Evolutionary conservation across 2,329 filamentous ascomycete species (phyloP).

Genomic region (Iodosphaeria phyllophila): DNA sequence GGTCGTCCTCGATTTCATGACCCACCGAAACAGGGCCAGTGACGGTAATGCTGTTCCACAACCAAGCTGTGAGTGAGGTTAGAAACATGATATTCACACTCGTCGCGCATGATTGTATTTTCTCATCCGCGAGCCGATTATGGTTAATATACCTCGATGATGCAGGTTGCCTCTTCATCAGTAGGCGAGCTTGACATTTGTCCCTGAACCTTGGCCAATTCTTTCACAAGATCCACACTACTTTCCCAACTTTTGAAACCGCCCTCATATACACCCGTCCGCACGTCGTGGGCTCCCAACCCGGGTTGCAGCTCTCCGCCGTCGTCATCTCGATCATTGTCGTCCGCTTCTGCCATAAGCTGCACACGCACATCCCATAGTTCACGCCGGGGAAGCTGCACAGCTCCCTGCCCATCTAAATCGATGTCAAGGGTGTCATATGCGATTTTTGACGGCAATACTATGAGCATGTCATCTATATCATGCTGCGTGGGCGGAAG

Average conservation of each 20-base stretch:
- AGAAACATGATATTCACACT: too few species aligned
- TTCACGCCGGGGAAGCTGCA: constrained; percentile 52
- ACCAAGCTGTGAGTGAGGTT: constrained; percentile 43
- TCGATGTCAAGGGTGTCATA: constrained; percentile 43
- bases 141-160: constrained; percentile 29
- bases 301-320: constrained; percentile 21
- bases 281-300: constrained; percentile 54
- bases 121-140: constrained; percentile 4
- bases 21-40: constrained; percentile 50
- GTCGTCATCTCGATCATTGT: too few species aligned
- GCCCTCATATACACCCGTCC: constrained; percentile 68
- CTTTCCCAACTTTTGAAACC: constrained; percentile 87
- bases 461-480: constrained; percentile 29
- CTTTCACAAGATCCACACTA: constrained; percentile 59
- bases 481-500: constrained; percentile 34
- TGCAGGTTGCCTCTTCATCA: constrained; percentile 17
- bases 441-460: constrained; percentile 55
- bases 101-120: neutral
- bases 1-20: too few species aligned
- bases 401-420: constrained; percentile 33
- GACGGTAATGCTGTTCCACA: constrained; percentile 63
- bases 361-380: constrained; percentile 69
- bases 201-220: constrained; percentile 33
- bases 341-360: constrained; percentile 55
- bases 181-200: too few species aligned